Evolutionary conservation across 352 stramenopile species (phyloP), one percentile per base, ranked within the genome.

Genomic region (Globisporangium spinosum): DNA sequence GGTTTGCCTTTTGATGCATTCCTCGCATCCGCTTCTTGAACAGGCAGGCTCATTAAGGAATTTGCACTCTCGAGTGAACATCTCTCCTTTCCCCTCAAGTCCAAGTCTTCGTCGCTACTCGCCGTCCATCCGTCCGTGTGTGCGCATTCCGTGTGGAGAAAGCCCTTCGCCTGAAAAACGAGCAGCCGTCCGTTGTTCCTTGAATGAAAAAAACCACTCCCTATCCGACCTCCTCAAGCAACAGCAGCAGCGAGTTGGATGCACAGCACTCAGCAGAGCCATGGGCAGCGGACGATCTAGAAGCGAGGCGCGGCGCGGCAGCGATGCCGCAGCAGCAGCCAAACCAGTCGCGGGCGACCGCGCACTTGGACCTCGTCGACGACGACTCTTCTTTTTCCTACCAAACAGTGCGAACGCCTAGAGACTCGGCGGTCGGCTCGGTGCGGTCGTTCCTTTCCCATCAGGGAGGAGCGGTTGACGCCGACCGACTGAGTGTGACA

Each of bases 321-420:
- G 38, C 27, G 34, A 23, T 6, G 40, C 32, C 22, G 8, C 34
- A 23, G 7, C 32, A 38, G 32, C 32, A 13, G 32, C n/a, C n/a
- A n/a, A 25, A 20, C 5, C n/a, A 61, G 27, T 58, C 49, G 43
- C 58, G 13, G 58, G 43, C 58, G 60, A 58, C 20, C 60, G 29
- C 29, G 45, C 43, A 51, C 34, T 65, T 55, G 47, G 60, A 58
- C 45, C 60, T 22, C 69, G 68, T 68, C 74, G 65, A 67, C 72
- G 70, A 71, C 65, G 29, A 73, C 73, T 70, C 77, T 69, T 85
- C 79, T 80, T 85, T 77, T 79, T 89, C 72, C 53, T 90, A 89
- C 78, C 78, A 70, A 70, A 74, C 68, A 72, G 75, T 77, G 77
- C 77, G 57, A 78, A 91, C 83, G 80, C 78, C 83, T 89, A 89